Percentiles rank a stretch among this genome's conserved stretches.
These are phyloP conservation scores for Aphanoascus verrucosus DNA, from an alignment of 2,329 filamentous ascomycete genomes.

Conservation along the genomic window DNA sequence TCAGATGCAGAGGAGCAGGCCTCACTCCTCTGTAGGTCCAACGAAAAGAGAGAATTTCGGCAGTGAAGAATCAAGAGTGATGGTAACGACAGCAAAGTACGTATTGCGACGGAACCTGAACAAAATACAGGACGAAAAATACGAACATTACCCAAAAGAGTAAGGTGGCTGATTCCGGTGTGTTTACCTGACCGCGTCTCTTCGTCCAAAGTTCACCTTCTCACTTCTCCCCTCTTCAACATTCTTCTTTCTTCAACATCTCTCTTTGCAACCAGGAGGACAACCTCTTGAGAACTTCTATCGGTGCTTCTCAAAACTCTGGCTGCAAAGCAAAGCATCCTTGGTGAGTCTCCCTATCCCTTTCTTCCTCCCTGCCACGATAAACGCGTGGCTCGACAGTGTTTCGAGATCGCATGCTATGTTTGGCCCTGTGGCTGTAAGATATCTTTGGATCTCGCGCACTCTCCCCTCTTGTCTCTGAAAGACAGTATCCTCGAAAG, in stretches of 20 bases:
- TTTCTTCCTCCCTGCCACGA: background rate
- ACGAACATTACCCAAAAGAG: conserved; percentile 3
- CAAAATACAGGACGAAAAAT: conserved; percentile 2
- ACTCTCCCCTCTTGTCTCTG: background rate
- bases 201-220: background rate
- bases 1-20: too few species aligned
- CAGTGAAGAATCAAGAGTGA: too few species aligned
- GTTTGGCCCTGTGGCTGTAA: background rate
- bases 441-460: background rate
- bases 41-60: too few species aligned
- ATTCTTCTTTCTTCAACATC: background rate
- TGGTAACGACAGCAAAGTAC: too few species aligned
- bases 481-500: background rate
- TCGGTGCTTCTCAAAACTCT: background rate
- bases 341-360: background rate
- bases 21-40: too few species aligned
- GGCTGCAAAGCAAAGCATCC: background rate
- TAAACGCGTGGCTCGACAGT: background rate
- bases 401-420: background rate
- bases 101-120: background rate
- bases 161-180: background rate
- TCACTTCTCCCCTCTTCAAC: background rate
- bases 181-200: background rate
- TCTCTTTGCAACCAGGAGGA: background rate
- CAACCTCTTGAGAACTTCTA: background rate